phyloP scores from a whole-genome alignment of 1,284 basidiomycete species.

The Inonotus obliquus region DNA sequence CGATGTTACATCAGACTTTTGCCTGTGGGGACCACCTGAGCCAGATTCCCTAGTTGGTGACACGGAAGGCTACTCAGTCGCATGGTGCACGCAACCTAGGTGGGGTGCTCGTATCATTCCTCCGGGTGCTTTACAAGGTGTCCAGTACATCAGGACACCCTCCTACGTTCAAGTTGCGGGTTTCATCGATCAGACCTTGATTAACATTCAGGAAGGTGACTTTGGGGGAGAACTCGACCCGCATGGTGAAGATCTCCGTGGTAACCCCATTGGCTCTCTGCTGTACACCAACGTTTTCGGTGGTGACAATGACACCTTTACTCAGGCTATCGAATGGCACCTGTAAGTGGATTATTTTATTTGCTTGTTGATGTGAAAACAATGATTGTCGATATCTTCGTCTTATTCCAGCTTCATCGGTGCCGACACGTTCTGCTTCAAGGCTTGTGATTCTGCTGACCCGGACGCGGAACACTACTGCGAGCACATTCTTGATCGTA shows the following conservation, averaged over 20 bases:
- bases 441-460: slow-evolving; percentile 48
- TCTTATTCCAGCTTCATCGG: slow-evolving; percentile 37
- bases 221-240: slow-evolving; percentile 31
- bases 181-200: slow-evolving; percentile 28
- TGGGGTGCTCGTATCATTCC: slow-evolving; percentile 45
- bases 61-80: slow-evolving; percentile 43
- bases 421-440: slow-evolving; percentile 54
- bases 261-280: slow-evolving; percentile 60
- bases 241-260: slow-evolving; percentile 31
- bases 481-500: slow-evolving; percentile 36
- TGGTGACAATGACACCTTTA: slow-evolving; percentile 20
- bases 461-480: slow-evolving; percentile 51
- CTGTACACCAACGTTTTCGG: slow-evolving; percentile 53
- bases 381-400: slow-evolving; percentile 22
- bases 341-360: not conserved
- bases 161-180: slow-evolving; percentile 42
- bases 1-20: slow-evolving; percentile 12
- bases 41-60: slow-evolving; percentile 38
- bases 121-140: slow-evolving; percentile 38
- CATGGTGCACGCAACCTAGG: slow-evolving; percentile 46
- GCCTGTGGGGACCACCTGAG: slow-evolving; percentile 31
- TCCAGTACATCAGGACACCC: slow-evolving; percentile 43
- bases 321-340: slow-evolving; percentile 19
- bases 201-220: slow-evolving; percentile 33
- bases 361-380: not conserved